Evolutionary conservation across 176 grass and related monocot genomes (phyloP), one percentile per base, ranked within the genome.

Genomic region (Thalia dealbata): DNA sequence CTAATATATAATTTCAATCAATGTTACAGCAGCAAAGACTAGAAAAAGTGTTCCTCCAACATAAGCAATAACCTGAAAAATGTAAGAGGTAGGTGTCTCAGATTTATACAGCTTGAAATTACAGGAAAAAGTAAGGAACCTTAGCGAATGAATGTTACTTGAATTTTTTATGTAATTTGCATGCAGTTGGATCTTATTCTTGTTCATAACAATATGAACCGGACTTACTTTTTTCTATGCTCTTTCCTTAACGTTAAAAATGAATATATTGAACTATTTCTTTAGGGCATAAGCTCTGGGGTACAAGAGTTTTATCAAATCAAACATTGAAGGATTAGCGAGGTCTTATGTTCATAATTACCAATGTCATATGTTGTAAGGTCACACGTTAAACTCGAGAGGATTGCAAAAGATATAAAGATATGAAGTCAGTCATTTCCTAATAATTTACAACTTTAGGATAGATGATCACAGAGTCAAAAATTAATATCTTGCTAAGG

Each of bases 41-140:
- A 99, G 76, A 78, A 99, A 91, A 29, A 99, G 90, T 42, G 79
- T 80, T 52, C 95, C 95, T 81, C 95, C 95, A 87, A 93, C 78
- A 64, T 93, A 99, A 77, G 87, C 83, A 83, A 99, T 83, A 69
- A 86, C 87, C 95, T 99, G 85, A 77, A 78, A 22, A 72, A 14
- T 22, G n/a, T 4, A 82, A 25, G n/a, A 54, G 35, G 19, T 48
- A 16, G 56, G 59, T 7, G 45, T 23, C 71, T 7, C 71, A 50
- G 13, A 73, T 74, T 50, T 55, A 26, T 62, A 76, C 70, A 13
- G 15, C 75, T 77, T 38, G 10, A 10, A 52, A 22, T 8, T 29
- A 61, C 45, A 75, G 6, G n/a, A 75, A 9, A 61, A 62, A 58
- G 7, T 7, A 30, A 43, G 29, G 32, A 73, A 60, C 4, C 26